A percentile compares a stretch with the other conserved stretches of the same genome.
phyloP scores from a whole-genome alignment of 2,329 filamentous ascomycete genomes.

The Sporothrix curviconia region DNA sequence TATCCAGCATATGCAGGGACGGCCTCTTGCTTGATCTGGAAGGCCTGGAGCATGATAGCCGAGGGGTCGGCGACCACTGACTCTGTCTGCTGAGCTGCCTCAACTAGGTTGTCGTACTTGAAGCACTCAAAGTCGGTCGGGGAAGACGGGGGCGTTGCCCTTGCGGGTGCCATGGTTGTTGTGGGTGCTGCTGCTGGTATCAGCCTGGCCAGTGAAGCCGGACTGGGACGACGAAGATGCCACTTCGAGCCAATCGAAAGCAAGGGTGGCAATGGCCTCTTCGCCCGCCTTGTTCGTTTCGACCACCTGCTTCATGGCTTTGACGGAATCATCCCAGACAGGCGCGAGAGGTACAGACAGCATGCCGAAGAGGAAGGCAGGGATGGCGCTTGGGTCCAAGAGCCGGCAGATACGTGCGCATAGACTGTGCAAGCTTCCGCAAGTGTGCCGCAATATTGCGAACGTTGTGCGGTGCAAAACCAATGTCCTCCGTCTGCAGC shows the following conservation, averaged over 20 bases:
- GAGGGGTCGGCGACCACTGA: slow-evolving; percentile 46
- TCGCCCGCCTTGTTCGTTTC: slow-evolving; percentile 62
- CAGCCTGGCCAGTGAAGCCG: not conserved
- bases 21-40: slow-evolving; percentile 56
- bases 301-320: slow-evolving; percentile 68
- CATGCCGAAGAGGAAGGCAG: slow-evolving; percentile 80
- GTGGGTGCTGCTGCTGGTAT: not conserved
- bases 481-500: slow-evolving; percentile 71
- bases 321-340: slow-evolving; percentile 77
- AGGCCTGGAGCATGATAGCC: slow-evolving; percentile 54
- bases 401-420: slow-evolving; percentile 47
- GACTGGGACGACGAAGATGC: slow-evolving; percentile 46
- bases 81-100: slow-evolving; percentile 45
- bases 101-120: slow-evolving; percentile 57
- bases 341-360: slow-evolving; percentile 79
- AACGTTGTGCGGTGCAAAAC: slow-evolving; percentile 67
- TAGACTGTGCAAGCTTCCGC: slow-evolving; percentile 67
- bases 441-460: slow-evolving; percentile 79
- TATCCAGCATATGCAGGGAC: slow-evolving; percentile 45
- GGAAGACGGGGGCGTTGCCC: slow-evolving; percentile 27
- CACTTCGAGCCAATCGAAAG: slow-evolving; percentile 69
- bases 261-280: slow-evolving; percentile 61
- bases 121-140: slow-evolving; percentile 79
- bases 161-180: slow-evolving; percentile 18
- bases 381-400: slow-evolving; percentile 66